Percentiles rank a stretch among this genome's conserved stretches.
phyloP scores from a whole-genome alignment of 805 yeast species.

The Metschnikowia amazonensis region DNA sequence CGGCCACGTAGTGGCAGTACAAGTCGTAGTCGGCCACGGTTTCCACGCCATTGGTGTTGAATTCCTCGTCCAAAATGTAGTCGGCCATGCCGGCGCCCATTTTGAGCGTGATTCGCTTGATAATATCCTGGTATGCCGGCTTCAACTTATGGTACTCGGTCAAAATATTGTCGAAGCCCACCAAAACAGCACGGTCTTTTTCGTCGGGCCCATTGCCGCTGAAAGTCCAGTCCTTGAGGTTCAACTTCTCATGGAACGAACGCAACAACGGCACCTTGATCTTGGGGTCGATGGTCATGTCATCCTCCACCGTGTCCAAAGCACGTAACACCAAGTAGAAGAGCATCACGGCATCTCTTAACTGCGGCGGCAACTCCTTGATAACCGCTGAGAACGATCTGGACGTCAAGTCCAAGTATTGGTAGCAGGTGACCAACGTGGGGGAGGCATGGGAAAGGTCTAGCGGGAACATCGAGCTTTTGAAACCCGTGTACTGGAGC shows the following conservation, averaged over 20 bases:
- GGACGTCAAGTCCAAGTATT: constrained; percentile 65
- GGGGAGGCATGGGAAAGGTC: constrained; percentile 27
- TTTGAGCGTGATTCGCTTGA: constrained; percentile 68
- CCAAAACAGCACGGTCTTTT: constrained; percentile 74
- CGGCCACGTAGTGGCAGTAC: constrained; percentile 97
- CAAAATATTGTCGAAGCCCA: constrained; percentile 70
- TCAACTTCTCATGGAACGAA: constrained; percentile 60
- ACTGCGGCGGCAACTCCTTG: constrained; percentile 83
- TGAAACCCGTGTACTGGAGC: constrained; percentile 52
- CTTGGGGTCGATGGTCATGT: constrained; percentile 75
- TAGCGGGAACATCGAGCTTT: constrained; percentile 51
- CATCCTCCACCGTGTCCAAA: constrained; percentile 94
- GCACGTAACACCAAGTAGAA: constrained; percentile 87
- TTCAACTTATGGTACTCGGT: constrained; percentile 68
- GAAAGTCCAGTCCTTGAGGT: constrained; percentile 74
- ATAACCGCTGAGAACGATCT: constrained; percentile 95
- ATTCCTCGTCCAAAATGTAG: constrained; percentile 72
- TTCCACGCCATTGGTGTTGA: constrained; percentile 72
- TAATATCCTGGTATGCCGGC: constrained; percentile 72
- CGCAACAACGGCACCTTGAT: constrained; percentile 74
- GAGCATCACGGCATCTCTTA: constrained; percentile 74
- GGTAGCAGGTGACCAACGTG: constrained; percentile 57
- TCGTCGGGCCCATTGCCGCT: constrained; percentile 71
- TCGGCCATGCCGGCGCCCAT: constrained; percentile 99
- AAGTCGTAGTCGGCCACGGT: constrained; percentile 80